Percentiles rank a stretch among this genome's conserved stretches.
phyloP scores from a whole-genome alignment of 2,329 filamentous ascomycete species.

The Monosporascus sp. region DNA sequence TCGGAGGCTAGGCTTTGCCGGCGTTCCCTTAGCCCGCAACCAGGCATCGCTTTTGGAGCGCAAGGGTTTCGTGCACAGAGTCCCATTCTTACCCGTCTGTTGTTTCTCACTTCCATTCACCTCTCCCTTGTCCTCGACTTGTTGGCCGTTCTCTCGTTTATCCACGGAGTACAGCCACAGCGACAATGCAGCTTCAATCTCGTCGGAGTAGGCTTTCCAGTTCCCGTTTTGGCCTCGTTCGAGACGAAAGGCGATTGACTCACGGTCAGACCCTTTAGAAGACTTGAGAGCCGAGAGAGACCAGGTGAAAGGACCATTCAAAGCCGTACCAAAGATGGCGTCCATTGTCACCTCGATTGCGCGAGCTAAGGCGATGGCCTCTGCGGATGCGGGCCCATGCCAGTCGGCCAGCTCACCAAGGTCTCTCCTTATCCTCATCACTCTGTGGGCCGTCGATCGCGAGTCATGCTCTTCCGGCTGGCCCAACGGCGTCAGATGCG shows the following conservation, averaged over 20 bases:
- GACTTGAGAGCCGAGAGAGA: neutral
- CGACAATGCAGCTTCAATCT: constrained; percentile 24
- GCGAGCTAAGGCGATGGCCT: constrained; percentile 7
- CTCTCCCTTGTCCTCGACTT: too few relatives aligned
- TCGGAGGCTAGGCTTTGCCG: neutral
- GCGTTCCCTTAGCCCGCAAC: too few relatives aligned
- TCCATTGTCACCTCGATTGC: constrained; percentile 13
- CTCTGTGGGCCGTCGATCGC: constrained; percentile 1
- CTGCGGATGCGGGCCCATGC: constrained; percentile 11
- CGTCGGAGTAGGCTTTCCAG: constrained; percentile 15
- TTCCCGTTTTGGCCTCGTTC: neutral
- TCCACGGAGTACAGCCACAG: constrained; percentile 20
- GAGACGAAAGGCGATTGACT: constrained; percentile 1
- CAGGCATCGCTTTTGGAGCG: too few relatives aligned
- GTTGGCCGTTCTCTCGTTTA: too few relatives aligned
- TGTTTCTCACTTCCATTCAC: too few relatives aligned
- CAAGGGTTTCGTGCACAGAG: too few relatives aligned
- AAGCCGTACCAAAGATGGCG: too few relatives aligned
- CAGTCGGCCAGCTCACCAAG: constrained; percentile 15
- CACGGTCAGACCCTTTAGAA: neutral
- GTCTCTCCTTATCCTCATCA: constrained; percentile 11
- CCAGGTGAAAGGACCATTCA: neutral
- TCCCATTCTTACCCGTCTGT: too few relatives aligned
- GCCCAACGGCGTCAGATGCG: too few relatives aligned
- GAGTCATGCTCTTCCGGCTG: too few relatives aligned